Evolutionary conservation across 805 yeast genomes (phyloP), one percentile per base, ranked within the genome.

Genomic region (Starmerella tilneyi): DNA sequence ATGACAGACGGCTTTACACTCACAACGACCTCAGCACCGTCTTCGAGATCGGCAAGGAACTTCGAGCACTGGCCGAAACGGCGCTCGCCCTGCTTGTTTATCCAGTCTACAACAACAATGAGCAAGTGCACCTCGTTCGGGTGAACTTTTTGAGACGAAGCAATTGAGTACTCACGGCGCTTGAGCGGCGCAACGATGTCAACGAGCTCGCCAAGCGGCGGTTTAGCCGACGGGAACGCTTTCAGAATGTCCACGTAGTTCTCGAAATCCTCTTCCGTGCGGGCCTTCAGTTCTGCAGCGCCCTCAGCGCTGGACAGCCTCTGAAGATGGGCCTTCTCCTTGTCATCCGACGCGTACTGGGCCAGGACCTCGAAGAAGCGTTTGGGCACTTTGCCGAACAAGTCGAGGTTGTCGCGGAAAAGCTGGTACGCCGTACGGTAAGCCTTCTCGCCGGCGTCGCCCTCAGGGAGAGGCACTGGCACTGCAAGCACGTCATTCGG

Each of bases 101-200:
- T 70, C 97, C 97, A 89, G 64, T 88, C 96, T 45, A 89, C 96
- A 44, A 88, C 96, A 50, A 89, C 97, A 63, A 89, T 79, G 63
- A 89, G 74, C 59, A 89, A 69, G 60, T 89, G 96, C 30, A 89
- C 85, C 30, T 86, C 89, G 62, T 83, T 84, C 45, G 89, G 85
- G 66, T 89, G 96, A 59, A 84, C 70, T 63, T 75, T 84, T 67
- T 89, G 97, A 23, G 96, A 88, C 1, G 96, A 88, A 3, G 97
- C 96, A 65, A 89, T 89, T 12, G 96, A 89, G 64, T 89, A 89
- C 67, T 89, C 97, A 71, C 97, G 83, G 71, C 97, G 81, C 72
- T 89, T 89, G 61, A 88, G 73, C 15, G 94, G 88, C 19, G 94
- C 77, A 53, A 89, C 74, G 47, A 89, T 65, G 56, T 73, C 73